These are phyloP conservation scores for Agroathelia rolfsii DNA, from an alignment of 1,284 basidiomycete species.

Conservation along the genomic window DNA sequence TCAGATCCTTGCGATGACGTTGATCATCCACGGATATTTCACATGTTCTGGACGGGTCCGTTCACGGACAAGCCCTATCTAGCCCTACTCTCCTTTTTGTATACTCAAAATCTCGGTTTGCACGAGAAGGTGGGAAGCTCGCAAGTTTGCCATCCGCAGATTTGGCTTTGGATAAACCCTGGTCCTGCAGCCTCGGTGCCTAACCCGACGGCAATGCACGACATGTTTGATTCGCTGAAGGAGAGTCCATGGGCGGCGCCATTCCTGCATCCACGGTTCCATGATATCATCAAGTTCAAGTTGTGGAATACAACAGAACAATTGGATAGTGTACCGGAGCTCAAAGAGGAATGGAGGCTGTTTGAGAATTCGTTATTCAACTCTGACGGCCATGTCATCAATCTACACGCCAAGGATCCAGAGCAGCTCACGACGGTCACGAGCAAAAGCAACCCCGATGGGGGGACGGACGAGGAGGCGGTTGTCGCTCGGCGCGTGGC, in stretches of 20 bases:
- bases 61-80: slow-evolving; percentile 80
- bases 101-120: slow-evolving; percentile 68
- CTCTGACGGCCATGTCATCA: slow-evolving; percentile 40
- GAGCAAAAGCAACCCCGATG: too few relatives aligned
- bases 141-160: slow-evolving; percentile 62
- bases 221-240: slow-evolving; percentile 55
- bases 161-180: slow-evolving; percentile 68
- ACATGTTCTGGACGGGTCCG: slow-evolving; percentile 79
- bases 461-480: too few relatives aligned
- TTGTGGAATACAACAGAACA: slow-evolving; percentile 81
- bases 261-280: slow-evolving; percentile 64
- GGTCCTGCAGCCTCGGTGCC: slow-evolving; percentile 47
- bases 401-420: slow-evolving; percentile 30
- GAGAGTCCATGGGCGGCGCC: slow-evolving; percentile 68
- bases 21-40: slow-evolving; percentile 64
- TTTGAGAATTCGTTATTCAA: slow-evolving; percentile 56
- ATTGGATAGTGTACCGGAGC: slow-evolving; percentile 61
- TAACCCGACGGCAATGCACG: slow-evolving; percentile 50
- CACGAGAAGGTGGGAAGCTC: too few relatives aligned
- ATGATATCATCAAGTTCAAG: slow-evolving; percentile 68
- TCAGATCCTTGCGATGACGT: slow-evolving; percentile 51
- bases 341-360: slow-evolving; percentile 60
- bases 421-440: slow-evolving; percentile 13
- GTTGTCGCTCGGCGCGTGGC: too few relatives aligned
- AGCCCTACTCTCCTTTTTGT: slow-evolving; percentile 68